Conservation (phyloP, 495 filamentous ascomycete species). For the Lasiosphaeria hispida region DNA sequence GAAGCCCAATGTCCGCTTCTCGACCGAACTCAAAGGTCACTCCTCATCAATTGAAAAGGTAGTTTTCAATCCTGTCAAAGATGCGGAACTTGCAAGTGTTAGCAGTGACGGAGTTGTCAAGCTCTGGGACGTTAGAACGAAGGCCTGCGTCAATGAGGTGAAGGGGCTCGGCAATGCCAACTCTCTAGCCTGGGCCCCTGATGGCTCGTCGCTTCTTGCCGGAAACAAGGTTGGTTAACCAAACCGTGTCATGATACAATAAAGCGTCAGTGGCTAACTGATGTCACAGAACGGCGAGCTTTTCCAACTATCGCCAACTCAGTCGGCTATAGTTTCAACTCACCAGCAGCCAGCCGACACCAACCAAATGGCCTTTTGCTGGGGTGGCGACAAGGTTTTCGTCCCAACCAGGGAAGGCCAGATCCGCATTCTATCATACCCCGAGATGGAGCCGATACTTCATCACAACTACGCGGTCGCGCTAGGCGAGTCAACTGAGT, state of each 20-base stretch:
- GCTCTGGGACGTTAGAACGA: slow-evolving; percentile 90
- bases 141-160: slow-evolving; percentile 71
- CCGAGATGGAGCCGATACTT: slow-evolving; percentile 51
- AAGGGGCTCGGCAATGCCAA: slow-evolving; percentile 82
- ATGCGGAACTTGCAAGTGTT: slow-evolving; percentile 84
- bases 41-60: slow-evolving; percentile 76
- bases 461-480: slow-evolving; percentile 36
- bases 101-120: slow-evolving; percentile 80
- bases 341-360: slow-evolving; percentile 73
- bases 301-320: slow-evolving; percentile 58
- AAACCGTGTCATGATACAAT: background rate
- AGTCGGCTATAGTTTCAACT: slow-evolving; percentile 52
- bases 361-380: slow-evolving; percentile 80
- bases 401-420: slow-evolving; percentile 79
- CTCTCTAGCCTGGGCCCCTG: slow-evolving; percentile 82
- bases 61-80: slow-evolving; percentile 83
- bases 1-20: slow-evolving; percentile 72
- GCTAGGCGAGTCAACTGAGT: slow-evolving; percentile 42
- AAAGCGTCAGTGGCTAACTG: background rate
- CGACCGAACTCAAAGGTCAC: slow-evolving; percentile 84
- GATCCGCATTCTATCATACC: slow-evolving; percentile 77
- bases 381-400: slow-evolving; percentile 69
- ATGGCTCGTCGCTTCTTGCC: slow-evolving; percentile 76
- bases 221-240: slow-evolving; percentile 70
- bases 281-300: slow-evolving; percentile 63